Evolutionary conservation across 495 filamentous ascomycete species (phyloP).

Genomic region (Penicillium ucsense): DNA sequence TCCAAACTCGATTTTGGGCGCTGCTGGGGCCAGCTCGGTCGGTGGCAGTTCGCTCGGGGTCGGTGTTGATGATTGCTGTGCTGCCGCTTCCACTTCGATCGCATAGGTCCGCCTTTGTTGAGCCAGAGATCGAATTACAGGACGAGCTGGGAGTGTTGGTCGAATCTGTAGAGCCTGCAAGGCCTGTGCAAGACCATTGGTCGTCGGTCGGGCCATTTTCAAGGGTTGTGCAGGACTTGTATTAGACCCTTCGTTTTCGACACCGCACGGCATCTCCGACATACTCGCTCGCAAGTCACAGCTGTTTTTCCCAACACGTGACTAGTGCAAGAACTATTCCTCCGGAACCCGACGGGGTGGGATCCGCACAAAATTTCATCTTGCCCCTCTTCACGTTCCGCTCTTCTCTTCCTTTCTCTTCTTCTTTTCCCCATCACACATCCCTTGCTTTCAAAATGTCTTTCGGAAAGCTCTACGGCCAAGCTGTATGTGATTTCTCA

Average conservation of each 20-base stretch:
- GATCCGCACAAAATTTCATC: conserved; percentile 31
- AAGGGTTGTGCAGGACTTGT: conserved; percentile 1
- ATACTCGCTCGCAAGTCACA: background rate
- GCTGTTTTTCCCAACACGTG: conserved; percentile 25
- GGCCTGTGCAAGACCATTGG: conserved; percentile 30
- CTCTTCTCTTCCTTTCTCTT: conserved; percentile 25
- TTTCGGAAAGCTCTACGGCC: conserved; percentile 95
- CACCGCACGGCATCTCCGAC: background rate
- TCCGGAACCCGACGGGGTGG: conserved; percentile 23
- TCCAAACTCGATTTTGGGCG: conserved; percentile 37
- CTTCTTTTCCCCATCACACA: conserved; percentile 4
- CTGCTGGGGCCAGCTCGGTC: conserved; percentile 18
- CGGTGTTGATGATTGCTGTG: background rate
- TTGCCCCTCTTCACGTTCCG: conserved; percentile 23
- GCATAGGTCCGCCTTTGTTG: conserved; percentile 20
- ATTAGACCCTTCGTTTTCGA: background rate
- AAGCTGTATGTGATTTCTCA: conserved; percentile 50
- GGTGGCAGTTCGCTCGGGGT: too few species aligned
- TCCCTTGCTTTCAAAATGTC: conserved; percentile 51
- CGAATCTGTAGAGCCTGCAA: conserved; percentile 27
- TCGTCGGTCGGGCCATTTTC: conserved; percentile 28
- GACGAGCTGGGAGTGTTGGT: conserved; percentile 9
- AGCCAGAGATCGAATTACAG: conserved; percentile 3
- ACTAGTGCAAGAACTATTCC: conserved; percentile 15
- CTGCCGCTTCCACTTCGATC: conserved; percentile 15